phyloP scores from a whole-genome alignment of 768 basidiomycete species.

The Imleria badia region DNA sequence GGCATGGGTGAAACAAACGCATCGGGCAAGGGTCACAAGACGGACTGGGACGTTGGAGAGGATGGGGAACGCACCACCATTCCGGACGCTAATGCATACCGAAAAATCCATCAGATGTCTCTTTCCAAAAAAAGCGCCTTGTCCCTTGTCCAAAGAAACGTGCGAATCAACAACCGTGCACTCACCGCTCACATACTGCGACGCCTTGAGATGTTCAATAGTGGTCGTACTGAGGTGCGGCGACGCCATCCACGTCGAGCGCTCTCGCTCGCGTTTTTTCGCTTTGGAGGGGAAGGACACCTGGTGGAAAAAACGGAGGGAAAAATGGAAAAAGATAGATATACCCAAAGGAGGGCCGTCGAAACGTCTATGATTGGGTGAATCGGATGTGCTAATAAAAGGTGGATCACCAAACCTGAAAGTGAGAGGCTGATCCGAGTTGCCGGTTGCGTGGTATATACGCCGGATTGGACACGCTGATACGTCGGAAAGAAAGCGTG shows the following conservation, averaged over 20 bases:
- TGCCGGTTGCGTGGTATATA: conserved; percentile 2
- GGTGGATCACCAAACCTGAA: background rate
- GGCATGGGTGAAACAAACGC: background rate
- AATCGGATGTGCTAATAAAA: conserved; percentile 15
- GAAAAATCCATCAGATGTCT: background rate
- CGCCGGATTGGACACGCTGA: background rate
- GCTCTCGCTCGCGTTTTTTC: background rate
- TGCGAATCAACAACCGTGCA: background rate
- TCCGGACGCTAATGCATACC: conserved; percentile 17
- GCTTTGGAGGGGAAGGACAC: background rate
- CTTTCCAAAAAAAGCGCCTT: background rate
- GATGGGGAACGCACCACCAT: conserved; percentile 20
- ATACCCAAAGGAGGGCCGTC: background rate
- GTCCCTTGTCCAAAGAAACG: background rate
- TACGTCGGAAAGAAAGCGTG: background rate
- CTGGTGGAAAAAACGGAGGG: background rate
- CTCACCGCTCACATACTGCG: conserved; percentile 30
- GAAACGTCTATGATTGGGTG: background rate
- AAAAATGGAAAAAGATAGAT: background rate
- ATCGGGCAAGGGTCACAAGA: background rate
- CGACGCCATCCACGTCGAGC: conserved; percentile 9
- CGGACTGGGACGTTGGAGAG: background rate
- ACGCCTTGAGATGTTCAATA: conserved; percentile 11
- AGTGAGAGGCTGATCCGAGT: conserved; percentile 4
- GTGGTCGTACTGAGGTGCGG: background rate